These are phyloP conservation scores for Sugiyamaella paludigena DNA, from an alignment of 1,139 yeast genomes.

Conservation along the genomic window DNA sequence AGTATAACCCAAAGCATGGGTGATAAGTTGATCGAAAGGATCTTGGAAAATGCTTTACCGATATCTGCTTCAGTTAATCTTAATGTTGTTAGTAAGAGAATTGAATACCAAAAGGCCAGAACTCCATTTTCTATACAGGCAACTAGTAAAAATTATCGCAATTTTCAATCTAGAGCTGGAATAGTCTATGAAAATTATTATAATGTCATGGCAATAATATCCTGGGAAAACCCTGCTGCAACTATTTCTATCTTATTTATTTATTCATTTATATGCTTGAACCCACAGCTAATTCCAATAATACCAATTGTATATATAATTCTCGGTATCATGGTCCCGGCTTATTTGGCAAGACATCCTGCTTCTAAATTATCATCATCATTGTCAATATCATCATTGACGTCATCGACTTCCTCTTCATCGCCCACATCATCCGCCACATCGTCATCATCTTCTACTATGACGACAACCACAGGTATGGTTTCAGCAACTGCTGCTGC, in stretches of 20 bases:
- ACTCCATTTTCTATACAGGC: conserved; percentile 68
- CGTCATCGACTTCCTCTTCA: too few relatives aligned
- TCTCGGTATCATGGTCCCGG: conserved; percentile 64
- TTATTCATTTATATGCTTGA: conserved; percentile 57
- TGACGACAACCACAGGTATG: too few relatives aligned
- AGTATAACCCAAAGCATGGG: conserved; percentile 3
- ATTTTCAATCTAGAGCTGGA: conserved; percentile 58
- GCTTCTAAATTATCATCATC: conserved; percentile 21
- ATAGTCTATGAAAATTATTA: conserved; percentile 47
- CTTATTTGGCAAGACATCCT: conserved; percentile 53
- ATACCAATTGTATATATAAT: conserved; percentile 56
- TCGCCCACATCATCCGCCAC: background rate
- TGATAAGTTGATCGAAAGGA: conserved; percentile 4
- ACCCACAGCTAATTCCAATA: conserved; percentile 55
- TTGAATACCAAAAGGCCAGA: conserved; percentile 57
- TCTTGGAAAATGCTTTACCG: conserved; percentile 5
- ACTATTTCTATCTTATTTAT: conserved; percentile 60
- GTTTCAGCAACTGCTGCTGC: conserved; percentile 6
- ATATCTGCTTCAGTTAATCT: background rate
- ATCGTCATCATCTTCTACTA: background rate
- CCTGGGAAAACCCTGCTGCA: conserved; percentile 64
- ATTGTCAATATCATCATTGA: too few relatives aligned
- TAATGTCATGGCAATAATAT: conserved; percentile 52
- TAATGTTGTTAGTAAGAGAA: conserved; percentile 34
- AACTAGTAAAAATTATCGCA: conserved; percentile 68